Evolutionary conservation across 108 stramenopile species (phyloP), one percentile per base, ranked within the genome.

Genomic region (Nitzschia inconspicua): DNA sequence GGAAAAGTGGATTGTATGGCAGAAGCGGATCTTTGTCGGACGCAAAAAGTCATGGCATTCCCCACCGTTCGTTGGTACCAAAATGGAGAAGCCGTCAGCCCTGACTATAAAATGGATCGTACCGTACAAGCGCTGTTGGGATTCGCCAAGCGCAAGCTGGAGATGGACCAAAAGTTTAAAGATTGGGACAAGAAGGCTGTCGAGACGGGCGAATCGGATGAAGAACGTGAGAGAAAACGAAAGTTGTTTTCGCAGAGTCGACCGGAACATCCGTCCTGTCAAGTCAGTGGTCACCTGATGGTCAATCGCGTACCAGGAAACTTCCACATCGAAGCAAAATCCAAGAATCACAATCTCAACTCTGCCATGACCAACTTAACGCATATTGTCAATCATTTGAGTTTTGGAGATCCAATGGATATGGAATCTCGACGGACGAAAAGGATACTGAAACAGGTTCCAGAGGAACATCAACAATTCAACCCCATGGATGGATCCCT

Each of bases 231-330:
- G 41, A 69, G 57, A 40, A 84, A 79, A 72, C 75, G 68, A 28
- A 47, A 57, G 10, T 47, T 83, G 14, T 82, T 66, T 59, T 68
- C 71, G 31, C 79, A 85, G 41, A 68, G 71, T 43, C 73, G 83
- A 31, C 82, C 88, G 9, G 88, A 96, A 22, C 88, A 94, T 70
- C 93, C 95, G 6, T 86, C 86, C 3, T 96, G 95, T 66, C 80
- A 85, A 66, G 84, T 95, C 19, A 75, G 77, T 20, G 93, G 93
- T 54, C 72, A 84, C 55, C 36, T 92, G 18, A 78, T 84, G 76
- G 93, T 97, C 20, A 96, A 97, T 72, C 89, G 97, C 31, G 97
- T 98, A 7, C 97, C 97, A 3, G 97, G 97, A 1, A 98, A 97
- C 64, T 95, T 98, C 72, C 95, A 96, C 68, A 82, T 98, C 52